phyloP scores from a whole-genome alignment of 306 rosid species.

The Astragalus membranaceus region DNA sequence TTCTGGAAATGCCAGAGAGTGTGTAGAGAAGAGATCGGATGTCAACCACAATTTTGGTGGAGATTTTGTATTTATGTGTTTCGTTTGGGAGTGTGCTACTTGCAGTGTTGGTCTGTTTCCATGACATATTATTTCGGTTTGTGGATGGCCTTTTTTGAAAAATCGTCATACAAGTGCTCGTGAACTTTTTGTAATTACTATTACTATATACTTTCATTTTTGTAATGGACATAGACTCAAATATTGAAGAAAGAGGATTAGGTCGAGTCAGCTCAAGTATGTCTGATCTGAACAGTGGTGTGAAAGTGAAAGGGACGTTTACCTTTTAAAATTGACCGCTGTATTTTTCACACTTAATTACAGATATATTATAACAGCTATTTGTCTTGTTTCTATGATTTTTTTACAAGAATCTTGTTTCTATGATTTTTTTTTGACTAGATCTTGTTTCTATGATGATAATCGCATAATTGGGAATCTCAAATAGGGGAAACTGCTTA shows the following conservation, averaged over 20 bases:
- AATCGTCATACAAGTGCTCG: too few species aligned
- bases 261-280: neutral
- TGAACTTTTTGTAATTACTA: too few species aligned
- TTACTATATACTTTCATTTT: too few species aligned
- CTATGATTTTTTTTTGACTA: too few species aligned
- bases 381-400: too few species aligned
- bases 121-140: constrained; percentile 5
- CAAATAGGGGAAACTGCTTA: neutral
- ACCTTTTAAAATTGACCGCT: neutral
- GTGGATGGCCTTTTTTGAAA: constrained; percentile 50
- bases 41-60: constrained; percentile 57
- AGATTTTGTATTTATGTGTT: constrained; percentile 48
- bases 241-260: constrained; percentile 1
- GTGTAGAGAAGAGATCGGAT: constrained; percentile 27
- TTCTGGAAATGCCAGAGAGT: constrained; percentile 27
- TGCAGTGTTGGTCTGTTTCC: constrained; percentile 10
- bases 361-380: too few species aligned
- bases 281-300: constrained; percentile 17
- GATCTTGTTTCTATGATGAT: too few species aligned
- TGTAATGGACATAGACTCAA: too few species aligned
- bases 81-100: constrained; percentile 36
- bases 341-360: too few species aligned
- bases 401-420: too few species aligned
- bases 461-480: neutral
- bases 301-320: constrained; percentile 24